Conservation (phyloP, 164 flowering plant genomes). For the Berberis vulgaris region DNA sequence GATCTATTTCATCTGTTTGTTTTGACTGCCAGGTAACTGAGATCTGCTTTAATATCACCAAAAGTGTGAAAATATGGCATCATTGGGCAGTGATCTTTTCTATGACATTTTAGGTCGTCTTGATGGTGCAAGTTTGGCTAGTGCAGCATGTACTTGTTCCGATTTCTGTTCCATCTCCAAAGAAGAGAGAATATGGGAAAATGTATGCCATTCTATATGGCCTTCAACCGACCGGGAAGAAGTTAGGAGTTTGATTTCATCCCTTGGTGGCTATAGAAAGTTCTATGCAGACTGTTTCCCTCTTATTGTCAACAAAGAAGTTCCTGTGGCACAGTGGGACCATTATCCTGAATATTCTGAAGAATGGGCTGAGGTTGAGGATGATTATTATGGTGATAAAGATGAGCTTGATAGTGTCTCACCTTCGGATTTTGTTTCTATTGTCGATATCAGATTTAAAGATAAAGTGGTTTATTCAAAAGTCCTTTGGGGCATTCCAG, state of each 20-base stretch:
- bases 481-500: conserved; percentile 85
- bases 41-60: too few relatives aligned
- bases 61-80: conserved; percentile 27
- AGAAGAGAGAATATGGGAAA: conserved; percentile 87
- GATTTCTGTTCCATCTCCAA: conserved; percentile 68
- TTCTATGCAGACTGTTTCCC: conserved; percentile 91
- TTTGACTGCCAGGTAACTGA: too few relatives aligned
- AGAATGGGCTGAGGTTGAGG: conserved; percentile 59
- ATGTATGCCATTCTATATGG: conserved; percentile 79
- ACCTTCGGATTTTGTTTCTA: conserved; percentile 75
- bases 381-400: conserved; percentile 66
- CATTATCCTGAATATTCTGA: conserved; percentile 47
- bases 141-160: conserved; percentile 86
- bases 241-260: conserved; percentile 54
- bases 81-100: conserved; percentile 66
- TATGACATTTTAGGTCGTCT: conserved; percentile 83
- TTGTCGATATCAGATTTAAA: conserved; percentile 72
- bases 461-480: conserved; percentile 68
- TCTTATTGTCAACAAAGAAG: conserved; percentile 77
- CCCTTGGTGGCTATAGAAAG: conserved; percentile 77
- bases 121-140: conserved; percentile 82
- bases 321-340: conserved; percentile 42
- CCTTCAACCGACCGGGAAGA: conserved; percentile 85
- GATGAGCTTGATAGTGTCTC: conserved; percentile 50
- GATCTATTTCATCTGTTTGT: too few relatives aligned